These are phyloP conservation scores for Orbilia blumenaviensis DNA, from an alignment of 2,329 filamentous ascomycete species.

Conservation along the genomic window DNA sequence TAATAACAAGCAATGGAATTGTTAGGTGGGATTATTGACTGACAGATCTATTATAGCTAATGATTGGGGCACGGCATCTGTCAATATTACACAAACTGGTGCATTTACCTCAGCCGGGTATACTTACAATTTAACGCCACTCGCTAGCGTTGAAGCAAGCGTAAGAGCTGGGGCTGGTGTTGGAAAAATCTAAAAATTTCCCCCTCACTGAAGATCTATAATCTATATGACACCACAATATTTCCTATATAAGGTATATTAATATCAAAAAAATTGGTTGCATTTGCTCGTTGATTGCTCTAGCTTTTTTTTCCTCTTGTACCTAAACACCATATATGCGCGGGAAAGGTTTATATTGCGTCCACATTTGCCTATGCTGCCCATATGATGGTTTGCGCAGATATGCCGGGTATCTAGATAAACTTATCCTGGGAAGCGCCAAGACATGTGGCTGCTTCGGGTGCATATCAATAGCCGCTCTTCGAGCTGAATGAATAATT, in stretches of 20 bases:
- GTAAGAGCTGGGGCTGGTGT: slow-evolving; percentile 64
- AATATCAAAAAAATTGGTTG: no score
- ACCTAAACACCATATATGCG: no score
- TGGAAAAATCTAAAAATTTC: slow-evolving; percentile 62
- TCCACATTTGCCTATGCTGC: no score
- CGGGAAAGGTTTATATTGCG: no score
- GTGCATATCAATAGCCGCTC: background rate
- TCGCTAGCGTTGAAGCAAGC: slow-evolving; percentile 62
- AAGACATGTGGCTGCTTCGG: background rate
- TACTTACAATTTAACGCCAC: slow-evolving; percentile 64
- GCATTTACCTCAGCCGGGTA: slow-evolving; percentile 66
- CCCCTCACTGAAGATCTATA: no score
- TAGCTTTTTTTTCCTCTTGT: no score
- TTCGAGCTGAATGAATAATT: background rate
- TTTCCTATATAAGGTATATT: no score
- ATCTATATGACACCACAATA: no score
- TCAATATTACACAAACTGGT: slow-evolving; percentile 67
- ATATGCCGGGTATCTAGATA: no score
- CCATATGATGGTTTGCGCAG: no score
- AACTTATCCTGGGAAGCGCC: background rate
- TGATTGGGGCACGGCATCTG: slow-evolving; percentile 64
- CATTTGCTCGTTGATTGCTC: no score
- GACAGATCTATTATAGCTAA: slow-evolving; percentile 59
- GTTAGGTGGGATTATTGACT: background rate
- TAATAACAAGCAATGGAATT: background rate